These are phyloP conservation scores for Neckera pumila DNA, from an alignment of 225 moss, liverwort and hornwort genomes.

Conservation along the genomic window DNA sequence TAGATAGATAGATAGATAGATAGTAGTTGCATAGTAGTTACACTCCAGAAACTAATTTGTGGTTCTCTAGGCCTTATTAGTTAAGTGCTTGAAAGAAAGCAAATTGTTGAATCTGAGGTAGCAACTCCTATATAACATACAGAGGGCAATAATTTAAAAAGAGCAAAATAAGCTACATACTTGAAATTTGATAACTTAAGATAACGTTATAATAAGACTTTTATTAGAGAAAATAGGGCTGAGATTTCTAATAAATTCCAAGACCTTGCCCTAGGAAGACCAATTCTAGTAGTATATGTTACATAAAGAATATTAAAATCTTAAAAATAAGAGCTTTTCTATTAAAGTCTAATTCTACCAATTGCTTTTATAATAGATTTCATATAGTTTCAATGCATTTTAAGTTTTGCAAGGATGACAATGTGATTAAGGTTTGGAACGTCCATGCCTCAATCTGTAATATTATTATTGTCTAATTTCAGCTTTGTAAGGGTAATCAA, in stretches of 20 bases:
- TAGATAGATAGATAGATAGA: too few relatives aligned
- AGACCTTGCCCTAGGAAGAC: not conserved
- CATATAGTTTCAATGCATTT: accelerated
- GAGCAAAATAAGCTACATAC: not conserved
- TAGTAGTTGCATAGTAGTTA: too few relatives aligned
- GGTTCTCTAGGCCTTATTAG: accelerated
- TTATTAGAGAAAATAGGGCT: not conserved
- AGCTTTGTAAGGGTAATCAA: not conserved
- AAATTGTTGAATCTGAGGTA: accelerated
- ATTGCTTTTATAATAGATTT: not conserved
- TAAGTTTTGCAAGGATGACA: not conserved
- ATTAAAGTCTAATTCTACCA: not conserved
- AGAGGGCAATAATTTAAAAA: not conserved
- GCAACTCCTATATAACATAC: not conserved
- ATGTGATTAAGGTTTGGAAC: not conserved
- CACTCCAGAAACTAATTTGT: not conserved
- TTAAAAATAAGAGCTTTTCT: not conserved
- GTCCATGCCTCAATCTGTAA: not conserved
- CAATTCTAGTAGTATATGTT: not conserved
- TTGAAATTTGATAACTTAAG: not conserved
- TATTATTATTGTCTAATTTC: not conserved
- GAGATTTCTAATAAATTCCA: not conserved
- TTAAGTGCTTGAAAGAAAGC: accelerated
- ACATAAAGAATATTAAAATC: not conserved
- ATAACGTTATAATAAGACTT: accelerated